Evolutionary conservation across 768 basidiomycete species (phyloP).

Genomic region (Tephrocybe sp.): DNA sequence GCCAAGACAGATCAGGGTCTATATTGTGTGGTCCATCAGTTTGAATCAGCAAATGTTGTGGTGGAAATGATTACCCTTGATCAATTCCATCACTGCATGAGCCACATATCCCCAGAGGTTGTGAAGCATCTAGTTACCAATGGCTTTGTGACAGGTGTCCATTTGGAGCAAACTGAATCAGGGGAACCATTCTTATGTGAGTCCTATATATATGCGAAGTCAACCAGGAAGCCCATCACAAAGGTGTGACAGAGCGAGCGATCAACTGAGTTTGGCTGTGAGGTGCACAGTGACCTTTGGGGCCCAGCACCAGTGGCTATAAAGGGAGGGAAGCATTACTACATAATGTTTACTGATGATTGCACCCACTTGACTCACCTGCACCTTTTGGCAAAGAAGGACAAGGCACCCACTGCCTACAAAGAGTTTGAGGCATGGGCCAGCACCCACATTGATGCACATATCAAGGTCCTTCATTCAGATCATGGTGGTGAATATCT

Average conservation of each 20-base stretch:
- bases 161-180: slow-evolving; percentile 17
- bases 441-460: slow-evolving; percentile 27
- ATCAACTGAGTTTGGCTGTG: slow-evolving; percentile 30
- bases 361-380: slow-evolving; percentile 25
- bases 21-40: slow-evolving; percentile 12
- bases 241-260: slow-evolving; percentile 28
- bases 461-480: slow-evolving; percentile 21
- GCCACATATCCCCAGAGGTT: slow-evolving; percentile 29
- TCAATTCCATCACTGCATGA: slow-evolving; percentile 32
- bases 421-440: slow-evolving; percentile 31
- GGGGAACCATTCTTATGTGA: slow-evolving; percentile 36
- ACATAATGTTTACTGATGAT: slow-evolving; percentile 35
- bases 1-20: slow-evolving; percentile 24
- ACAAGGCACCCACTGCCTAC: slow-evolving; percentile 28
- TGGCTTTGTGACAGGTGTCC: slow-evolving; percentile 30
- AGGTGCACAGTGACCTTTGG: slow-evolving; percentile 35
- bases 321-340: slow-evolving; percentile 26
- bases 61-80: slow-evolving; percentile 20
- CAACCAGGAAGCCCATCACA: slow-evolving; percentile 29
- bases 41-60: background rate
- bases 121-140: slow-evolving; percentile 25
- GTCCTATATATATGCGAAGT: slow-evolving; percentile 44
- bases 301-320: slow-evolving; percentile 35
- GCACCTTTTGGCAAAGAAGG: slow-evolving; percentile 30
- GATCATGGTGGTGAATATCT: slow-evolving; percentile 48